Conservation (phyloP, 768 basidiomycete genomes). For the Naematelia aurantialba region DNA sequence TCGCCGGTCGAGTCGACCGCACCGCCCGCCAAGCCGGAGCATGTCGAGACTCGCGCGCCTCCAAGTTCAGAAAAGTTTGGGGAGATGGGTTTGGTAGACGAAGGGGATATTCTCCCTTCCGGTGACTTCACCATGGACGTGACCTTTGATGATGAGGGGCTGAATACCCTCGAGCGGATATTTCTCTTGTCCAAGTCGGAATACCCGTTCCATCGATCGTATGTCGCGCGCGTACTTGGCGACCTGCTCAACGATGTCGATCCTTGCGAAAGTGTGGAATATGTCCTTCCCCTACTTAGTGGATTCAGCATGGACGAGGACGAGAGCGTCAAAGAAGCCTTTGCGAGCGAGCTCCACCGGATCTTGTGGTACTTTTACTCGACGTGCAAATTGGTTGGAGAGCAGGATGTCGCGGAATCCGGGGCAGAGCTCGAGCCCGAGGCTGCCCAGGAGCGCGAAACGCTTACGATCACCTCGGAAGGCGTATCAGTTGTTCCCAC, state of each 20-base stretch:
- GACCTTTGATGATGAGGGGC: conserved; percentile 69
- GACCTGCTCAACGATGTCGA: conserved; percentile 68
- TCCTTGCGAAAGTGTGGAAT: conserved; percentile 84
- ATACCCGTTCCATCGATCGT: conserved; percentile 64
- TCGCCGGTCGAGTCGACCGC: background rate
- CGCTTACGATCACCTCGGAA: conserved; percentile 38
- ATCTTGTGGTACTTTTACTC: conserved; percentile 90
- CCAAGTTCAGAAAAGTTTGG: conserved; percentile 13
- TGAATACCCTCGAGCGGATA: conserved; percentile 83
- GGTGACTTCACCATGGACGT: conserved; percentile 47
- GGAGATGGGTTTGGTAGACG: conserved; percentile 32
- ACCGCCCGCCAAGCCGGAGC: too few relatives aligned
- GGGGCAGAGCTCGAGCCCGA: conserved; percentile 8
- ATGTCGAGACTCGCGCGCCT: background rate
- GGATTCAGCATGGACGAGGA: conserved; percentile 83
- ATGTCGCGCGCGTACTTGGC: conserved; percentile 80
- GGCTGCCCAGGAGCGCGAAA: conserved; percentile 8
- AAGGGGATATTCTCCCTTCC: conserved; percentile 36
- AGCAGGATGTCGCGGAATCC: conserved; percentile 47
- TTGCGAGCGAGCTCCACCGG: conserved; percentile 70
- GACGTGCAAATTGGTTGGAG: conserved; percentile 65
- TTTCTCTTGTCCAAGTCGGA: conserved; percentile 82
- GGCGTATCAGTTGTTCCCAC: conserved; percentile 37
- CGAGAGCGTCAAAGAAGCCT: conserved; percentile 80
- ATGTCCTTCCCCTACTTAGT: conserved; percentile 84